These are phyloP conservation scores for Pseudogymnoascus sp. DNA, from an alignment of 2,329 filamentous ascomycete species.

Conservation along the genomic window DNA sequence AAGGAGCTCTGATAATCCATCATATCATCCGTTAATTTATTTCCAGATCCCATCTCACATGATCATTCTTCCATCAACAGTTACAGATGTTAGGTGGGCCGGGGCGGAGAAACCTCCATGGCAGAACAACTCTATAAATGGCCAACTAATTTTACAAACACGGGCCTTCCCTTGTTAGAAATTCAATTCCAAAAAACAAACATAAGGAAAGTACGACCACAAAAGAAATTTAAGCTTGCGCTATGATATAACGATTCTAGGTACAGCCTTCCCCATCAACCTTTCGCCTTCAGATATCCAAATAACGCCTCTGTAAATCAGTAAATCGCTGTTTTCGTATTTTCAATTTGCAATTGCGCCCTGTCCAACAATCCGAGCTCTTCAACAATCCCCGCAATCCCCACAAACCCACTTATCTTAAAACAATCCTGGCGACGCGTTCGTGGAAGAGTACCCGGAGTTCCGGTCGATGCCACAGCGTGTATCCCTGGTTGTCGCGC, in stretches of 20 bases:
- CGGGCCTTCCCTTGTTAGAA: not conserved
- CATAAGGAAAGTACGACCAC: not conserved
- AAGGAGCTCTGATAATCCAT: not conserved
- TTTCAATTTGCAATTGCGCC: not conserved
- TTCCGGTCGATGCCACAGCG: constrained; percentile 22
- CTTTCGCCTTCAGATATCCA: not conserved
- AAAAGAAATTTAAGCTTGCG: constrained; percentile 3
- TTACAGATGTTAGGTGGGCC: not conserved
- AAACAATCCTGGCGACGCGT: not conserved
- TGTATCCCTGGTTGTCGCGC: constrained; percentile 22
- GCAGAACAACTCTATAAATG: not conserved
- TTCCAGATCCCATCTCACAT: not conserved
- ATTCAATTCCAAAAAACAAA: not conserved
- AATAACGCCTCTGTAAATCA: not conserved
- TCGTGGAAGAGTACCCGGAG: constrained; percentile 15
- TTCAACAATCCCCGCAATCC: not conserved
- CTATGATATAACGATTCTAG: not conserved
- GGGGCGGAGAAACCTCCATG: not conserved
- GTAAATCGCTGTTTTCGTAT: not conserved
- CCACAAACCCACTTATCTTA: not conserved
- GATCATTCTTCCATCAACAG: not conserved
- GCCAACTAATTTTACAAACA: not conserved
- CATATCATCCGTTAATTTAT: not conserved
- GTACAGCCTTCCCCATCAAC: not conserved
- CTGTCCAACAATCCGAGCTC: not conserved